Conservation (phyloP, 306 rosid species). For the Hippophae rhamnoides region DNA sequence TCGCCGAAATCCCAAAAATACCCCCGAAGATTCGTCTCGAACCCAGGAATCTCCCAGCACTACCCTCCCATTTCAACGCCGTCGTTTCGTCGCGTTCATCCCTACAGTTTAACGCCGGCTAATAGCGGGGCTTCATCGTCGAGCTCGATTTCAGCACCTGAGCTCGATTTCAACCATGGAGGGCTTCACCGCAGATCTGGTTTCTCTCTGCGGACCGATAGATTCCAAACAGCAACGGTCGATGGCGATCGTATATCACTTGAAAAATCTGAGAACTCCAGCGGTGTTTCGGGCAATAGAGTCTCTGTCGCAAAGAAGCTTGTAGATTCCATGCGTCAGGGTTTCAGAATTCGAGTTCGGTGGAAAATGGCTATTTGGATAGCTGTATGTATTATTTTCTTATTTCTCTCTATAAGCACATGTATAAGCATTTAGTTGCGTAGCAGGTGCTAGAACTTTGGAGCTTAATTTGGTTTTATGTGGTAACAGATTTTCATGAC, state of each 20-base stretch:
- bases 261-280: too few relatives aligned
- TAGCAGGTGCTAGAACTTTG: too few relatives aligned
- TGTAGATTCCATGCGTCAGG: too few relatives aligned
- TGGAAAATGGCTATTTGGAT: conserved; percentile 34
- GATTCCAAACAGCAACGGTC: not conserved
- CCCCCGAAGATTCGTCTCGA: conserved; percentile 41
- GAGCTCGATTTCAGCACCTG: not conserved
- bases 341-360: not conserved
- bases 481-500: conserved; percentile 43
- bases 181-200: conserved; percentile 41
- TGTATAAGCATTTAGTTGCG: not conserved
- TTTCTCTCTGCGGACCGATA: conserved; percentile 24
- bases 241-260: too few relatives aligned
- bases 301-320: too few relatives aligned
- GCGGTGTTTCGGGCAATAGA: too few relatives aligned
- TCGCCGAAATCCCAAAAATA: conserved; percentile 20
- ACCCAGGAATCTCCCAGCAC: conserved; percentile 26
- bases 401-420: not conserved
- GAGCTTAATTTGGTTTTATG: not conserved
- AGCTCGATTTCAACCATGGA: conserved; percentile 18
- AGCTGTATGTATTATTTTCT: conserved; percentile 4
- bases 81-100: not conserved
- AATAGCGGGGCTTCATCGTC: conserved; percentile 13
- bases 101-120: not conserved
- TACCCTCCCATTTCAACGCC: conserved; percentile 13